A percentile compares a stretch with the other conserved stretches of the same genome.
Evolutionary conservation across 345 rosid species (phyloP).

Genomic region (thale cress (Arabidopsis thaliana)): DNA sequence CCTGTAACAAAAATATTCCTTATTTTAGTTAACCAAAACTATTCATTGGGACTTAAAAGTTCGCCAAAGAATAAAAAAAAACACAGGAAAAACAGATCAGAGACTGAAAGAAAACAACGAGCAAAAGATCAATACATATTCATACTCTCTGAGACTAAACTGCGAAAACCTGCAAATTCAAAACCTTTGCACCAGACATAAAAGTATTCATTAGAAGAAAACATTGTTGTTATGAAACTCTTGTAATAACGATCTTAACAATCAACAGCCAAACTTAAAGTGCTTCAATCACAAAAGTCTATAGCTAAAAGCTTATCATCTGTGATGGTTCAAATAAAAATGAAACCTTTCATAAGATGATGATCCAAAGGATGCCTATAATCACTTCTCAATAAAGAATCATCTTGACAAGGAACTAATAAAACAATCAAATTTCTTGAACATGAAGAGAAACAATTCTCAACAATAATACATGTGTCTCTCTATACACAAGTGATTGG

Average conservation of each 20-base stretch:
- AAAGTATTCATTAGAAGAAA: neutral
- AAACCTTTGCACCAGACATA: neutral
- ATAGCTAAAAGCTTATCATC: neutral
- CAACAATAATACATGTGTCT: constrained; percentile 9
- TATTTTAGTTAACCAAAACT: constrained; percentile 13
- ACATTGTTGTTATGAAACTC: neutral
- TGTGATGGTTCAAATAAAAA: neutral
- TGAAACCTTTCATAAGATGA: constrained; percentile 3
- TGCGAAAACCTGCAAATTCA: neutral
- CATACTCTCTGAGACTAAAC: neutral
- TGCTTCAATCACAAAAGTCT: constrained; percentile 9
- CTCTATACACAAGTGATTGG: constrained; percentile 2
- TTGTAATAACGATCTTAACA: neutral
- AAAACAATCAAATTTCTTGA: neutral
- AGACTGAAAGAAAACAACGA: neutral
- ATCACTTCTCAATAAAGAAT: constrained; percentile 2
- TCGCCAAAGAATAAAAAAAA: neutral
- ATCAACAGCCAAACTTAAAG: constrained; percentile 1
- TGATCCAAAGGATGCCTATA: constrained; percentile 2
- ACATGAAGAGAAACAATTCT: constrained; percentile 1
- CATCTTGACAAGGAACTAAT: neutral
- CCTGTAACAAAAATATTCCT: constrained; percentile 45
- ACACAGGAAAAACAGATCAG: neutral
- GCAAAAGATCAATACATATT: neutral
- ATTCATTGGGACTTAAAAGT: neutral